A percentile compares a stretch with the other conserved stretches of the same genome.
phyloP scores from a whole-genome alignment of 176 grass and related monocot species.

The Zea mays region DNA sequence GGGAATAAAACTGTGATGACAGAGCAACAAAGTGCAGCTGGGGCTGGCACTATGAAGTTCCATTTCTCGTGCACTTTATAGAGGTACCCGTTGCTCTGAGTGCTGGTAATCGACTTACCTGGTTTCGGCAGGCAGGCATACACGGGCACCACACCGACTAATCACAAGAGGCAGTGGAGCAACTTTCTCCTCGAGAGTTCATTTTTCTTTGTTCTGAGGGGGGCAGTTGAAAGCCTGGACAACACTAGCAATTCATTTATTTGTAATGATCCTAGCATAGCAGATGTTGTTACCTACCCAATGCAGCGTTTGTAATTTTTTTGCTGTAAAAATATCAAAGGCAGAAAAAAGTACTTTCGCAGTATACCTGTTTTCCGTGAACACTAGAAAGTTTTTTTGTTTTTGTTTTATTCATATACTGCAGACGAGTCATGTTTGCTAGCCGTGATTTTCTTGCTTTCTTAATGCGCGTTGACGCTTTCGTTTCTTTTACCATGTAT shows the following conservation, averaged over 20 bases:
- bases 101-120: constrained; percentile 32
- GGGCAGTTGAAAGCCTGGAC: constrained; percentile 6
- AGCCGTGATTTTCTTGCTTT: neutral
- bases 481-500: neutral
- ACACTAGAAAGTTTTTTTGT: neutral
- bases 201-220: constrained; percentile 20
- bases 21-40: constrained; percentile 20
- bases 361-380: neutral
- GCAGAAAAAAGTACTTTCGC: neutral
- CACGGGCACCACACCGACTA: neutral
- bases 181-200: constrained; percentile 5
- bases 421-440: neutral
- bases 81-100: constrained; percentile 7
- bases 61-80: constrained; percentile 3
- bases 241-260: constrained; percentile 37
- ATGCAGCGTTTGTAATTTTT: constrained; percentile 36
- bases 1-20: constrained; percentile 71
- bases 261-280: constrained; percentile 6
- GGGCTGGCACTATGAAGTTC: neutral
- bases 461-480: neutral
- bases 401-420: neutral
- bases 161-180: constrained; percentile 22
- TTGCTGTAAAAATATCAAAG: constrained; percentile 42
- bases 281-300: constrained; percentile 1
- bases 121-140: constrained; percentile 25